These are phyloP conservation scores for Acacia melanoxylon DNA, from an alignment of 306 rosid species.

Conservation along the genomic window DNA sequence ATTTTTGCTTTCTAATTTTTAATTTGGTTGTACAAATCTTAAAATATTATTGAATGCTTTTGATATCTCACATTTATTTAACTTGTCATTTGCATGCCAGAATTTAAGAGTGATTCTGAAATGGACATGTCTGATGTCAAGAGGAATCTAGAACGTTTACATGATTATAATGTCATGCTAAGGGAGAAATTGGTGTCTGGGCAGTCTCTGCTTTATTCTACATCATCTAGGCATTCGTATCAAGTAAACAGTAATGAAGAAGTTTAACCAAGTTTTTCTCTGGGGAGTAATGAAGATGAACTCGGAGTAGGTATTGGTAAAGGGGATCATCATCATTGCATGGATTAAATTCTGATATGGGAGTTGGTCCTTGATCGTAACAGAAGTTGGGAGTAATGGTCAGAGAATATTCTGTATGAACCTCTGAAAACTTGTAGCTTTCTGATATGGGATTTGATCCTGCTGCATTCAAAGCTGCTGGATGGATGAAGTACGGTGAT, in stretches of 20 bases:
- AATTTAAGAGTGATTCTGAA: constrained; percentile 55
- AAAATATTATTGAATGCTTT: constrained; percentile 18
- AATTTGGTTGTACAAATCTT: not conserved
- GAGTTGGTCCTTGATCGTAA: constrained; percentile 28
- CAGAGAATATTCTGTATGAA: constrained; percentile 25
- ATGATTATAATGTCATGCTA: constrained; percentile 75
- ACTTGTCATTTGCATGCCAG: constrained; percentile 47
- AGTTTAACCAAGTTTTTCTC: not conserved
- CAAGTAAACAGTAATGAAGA: constrained; percentile 28
- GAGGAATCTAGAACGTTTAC: constrained; percentile 70
- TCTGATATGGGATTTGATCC: not conserved
- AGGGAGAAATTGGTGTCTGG: constrained; percentile 71
- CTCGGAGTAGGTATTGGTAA: not conserved
- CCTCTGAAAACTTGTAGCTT: not conserved
- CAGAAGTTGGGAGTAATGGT: constrained; percentile 17
- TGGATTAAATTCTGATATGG: constrained; percentile 9
- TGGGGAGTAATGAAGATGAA: not conserved
- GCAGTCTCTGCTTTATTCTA: constrained; percentile 58
- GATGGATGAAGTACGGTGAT: constrained; percentile 16
- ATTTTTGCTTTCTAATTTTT: constrained; percentile 3
- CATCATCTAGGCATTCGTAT: constrained; percentile 47
- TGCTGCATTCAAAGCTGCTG: constrained; percentile 22
- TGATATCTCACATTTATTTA: constrained; percentile 16
- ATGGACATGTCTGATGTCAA: constrained; percentile 67
- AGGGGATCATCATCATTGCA: not conserved